These are phyloP conservation scores for Phaffomyces antillensis DNA, from an alignment of 805 yeast genomes.

Conservation along the genomic window DNA sequence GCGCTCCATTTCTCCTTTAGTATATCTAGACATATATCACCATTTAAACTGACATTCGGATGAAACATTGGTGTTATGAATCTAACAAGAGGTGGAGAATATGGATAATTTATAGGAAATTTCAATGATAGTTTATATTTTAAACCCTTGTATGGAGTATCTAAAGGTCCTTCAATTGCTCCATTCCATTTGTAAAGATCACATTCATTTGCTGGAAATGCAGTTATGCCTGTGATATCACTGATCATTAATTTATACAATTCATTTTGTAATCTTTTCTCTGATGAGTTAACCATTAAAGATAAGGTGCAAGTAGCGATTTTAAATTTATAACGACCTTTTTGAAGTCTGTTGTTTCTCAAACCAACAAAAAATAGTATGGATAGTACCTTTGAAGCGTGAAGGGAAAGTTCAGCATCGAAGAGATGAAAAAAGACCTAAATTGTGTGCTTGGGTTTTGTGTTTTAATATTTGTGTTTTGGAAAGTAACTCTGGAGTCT, in stretches of 20 bases:
- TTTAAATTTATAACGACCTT: too few relatives aligned
- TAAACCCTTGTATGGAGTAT: conserved; percentile 31
- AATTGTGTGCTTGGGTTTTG: background rate
- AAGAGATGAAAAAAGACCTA: background rate
- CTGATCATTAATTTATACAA: conserved; percentile 46
- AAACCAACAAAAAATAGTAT: background rate
- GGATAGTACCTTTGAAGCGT: background rate
- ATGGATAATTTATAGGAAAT: background rate
- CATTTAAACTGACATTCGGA: conserved; percentile 57
- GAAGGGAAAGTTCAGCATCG: background rate
- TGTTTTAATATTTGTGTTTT: background rate
- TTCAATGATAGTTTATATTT: background rate
- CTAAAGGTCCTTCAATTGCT: conserved; percentile 45
- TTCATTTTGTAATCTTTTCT: conserved; percentile 1
- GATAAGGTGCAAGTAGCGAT: too few relatives aligned
- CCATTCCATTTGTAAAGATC: conserved; percentile 37
- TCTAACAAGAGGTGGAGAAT: conserved; percentile 48
- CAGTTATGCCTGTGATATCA: conserved; percentile 42
- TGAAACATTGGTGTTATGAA: conserved; percentile 36
- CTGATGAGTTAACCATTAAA: background rate
- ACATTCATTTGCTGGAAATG: conserved; percentile 47
- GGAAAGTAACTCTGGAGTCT: background rate
- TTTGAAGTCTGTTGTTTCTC: background rate
- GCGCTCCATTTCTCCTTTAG: conserved; percentile 62
- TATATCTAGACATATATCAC: conserved; percentile 60